A percentile compares a stretch with the other conserved stretches of the same genome.
Evolutionary conservation across 208 protist species (phyloP).

Genomic region (Wallacemonas sp.): DNA sequence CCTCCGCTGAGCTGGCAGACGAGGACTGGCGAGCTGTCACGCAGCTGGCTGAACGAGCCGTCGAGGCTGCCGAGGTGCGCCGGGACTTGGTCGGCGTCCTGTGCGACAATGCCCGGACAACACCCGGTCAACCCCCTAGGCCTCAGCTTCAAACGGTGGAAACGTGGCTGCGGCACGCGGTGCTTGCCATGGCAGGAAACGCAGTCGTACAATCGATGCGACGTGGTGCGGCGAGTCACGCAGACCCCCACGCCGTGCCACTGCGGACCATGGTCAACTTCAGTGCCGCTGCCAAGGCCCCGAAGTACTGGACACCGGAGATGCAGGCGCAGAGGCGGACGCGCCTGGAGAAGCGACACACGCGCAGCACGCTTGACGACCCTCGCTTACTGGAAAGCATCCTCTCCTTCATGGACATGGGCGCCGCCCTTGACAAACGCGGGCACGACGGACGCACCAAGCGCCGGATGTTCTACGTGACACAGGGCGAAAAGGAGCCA

Average conservation of each 20-base stretch:
- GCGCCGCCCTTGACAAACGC: slow-evolving; percentile 40
- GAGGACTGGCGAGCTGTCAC: neutral
- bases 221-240: neutral
- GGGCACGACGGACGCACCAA: slow-evolving; percentile 39
- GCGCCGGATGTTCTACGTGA: slow-evolving; percentile 57
- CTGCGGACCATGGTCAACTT: slow-evolving; percentile 17
- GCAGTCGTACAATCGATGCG: slow-evolving; percentile 37
- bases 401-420: slow-evolving; percentile 65
- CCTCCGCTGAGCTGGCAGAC: neutral
- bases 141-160: slow-evolving; percentile 13
- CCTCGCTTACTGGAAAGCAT: slow-evolving; percentile 42
- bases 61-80: slow-evolving; percentile 24
- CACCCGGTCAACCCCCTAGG: neutral
- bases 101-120: slow-evolving; percentile 5
- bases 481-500: slow-evolving; percentile 15
- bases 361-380: slow-evolving; percentile 47
- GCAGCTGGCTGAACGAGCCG: neutral
- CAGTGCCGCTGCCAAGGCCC: neutral
- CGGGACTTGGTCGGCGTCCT: slow-evolving; percentile 10
- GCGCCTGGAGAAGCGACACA: slow-evolving; percentile 4
- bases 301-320: slow-evolving; percentile 36
- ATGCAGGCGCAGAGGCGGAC: slow-evolving; percentile 8
- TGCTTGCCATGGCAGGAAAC: slow-evolving; percentile 54
- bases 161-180: slow-evolving; percentile 37
- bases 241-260: neutral